These are phyloP conservation scores for Aphanomyces euteiches DNA, from an alignment of 352 stramenopile genomes.

Conservation along the genomic window DNA sequence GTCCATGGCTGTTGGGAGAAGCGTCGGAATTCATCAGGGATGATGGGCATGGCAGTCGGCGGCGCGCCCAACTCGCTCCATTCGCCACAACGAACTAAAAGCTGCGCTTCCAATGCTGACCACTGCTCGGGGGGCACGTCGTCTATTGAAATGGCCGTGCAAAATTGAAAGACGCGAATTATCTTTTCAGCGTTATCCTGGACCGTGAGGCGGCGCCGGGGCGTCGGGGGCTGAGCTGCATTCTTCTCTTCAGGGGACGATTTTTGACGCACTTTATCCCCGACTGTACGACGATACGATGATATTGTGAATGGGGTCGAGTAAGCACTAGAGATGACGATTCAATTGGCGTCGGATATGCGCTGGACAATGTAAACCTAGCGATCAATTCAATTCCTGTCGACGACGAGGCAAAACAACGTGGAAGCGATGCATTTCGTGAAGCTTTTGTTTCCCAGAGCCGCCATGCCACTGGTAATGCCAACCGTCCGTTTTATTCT, in stretches of 20 bases:
- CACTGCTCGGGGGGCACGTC: neutral
- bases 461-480: constrained; percentile 22
- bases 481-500: constrained; percentile 15
- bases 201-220: neutral
- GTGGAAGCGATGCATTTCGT: constrained; percentile 7
- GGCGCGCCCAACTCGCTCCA: too few species aligned
- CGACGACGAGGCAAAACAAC: neutral
- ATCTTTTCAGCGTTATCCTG: neutral
- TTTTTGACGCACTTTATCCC: neutral
- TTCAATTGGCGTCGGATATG: neutral
- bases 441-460: constrained; percentile 15
- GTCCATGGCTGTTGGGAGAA: constrained; percentile 3
- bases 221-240: too few species aligned
- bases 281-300: neutral
- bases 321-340: neutral
- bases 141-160: neutral
- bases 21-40: neutral
- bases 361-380: constrained; percentile 11
- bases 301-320: constrained; percentile 19
- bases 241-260: neutral
- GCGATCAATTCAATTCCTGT: neutral
- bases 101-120: constrained; percentile 1
- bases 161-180: neutral
- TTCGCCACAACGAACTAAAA: neutral
- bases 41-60: neutral